A percentile compares a stretch with the other conserved stretches of the same genome.
Conservation (phyloP, 1,284 basidiomycete species). For the Filobasidium uniguttulatum region DNA sequence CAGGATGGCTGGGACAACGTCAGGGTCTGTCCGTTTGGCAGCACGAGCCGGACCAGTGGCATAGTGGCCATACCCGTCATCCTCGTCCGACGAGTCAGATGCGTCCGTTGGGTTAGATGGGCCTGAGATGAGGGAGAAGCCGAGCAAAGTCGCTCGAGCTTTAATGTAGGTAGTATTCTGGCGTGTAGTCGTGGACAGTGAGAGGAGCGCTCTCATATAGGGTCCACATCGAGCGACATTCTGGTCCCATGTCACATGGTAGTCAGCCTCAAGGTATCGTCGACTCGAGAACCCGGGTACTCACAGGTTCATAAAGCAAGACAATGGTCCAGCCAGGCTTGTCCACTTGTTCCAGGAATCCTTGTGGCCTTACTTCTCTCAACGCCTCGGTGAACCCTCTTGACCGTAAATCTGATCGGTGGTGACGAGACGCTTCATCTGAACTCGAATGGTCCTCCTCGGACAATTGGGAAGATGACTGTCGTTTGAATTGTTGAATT, state of each 20-base stretch:
- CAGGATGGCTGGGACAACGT: conserved; percentile 33
- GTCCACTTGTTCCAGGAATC: conserved; percentile 29
- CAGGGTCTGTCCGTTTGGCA: conserved; percentile 23
- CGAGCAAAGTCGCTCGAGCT: conserved; percentile 26
- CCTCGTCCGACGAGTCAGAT: too few species aligned
- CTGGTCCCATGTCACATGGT: conserved; percentile 15
- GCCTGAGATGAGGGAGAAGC: conserved; percentile 31
- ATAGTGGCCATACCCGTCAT: too few species aligned
- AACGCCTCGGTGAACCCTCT: too few species aligned
- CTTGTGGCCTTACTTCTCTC: conserved; percentile 26
- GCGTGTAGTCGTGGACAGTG: conserved; percentile 21
- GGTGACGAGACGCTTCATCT: too few species aligned
- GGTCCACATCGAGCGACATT: conserved; percentile 26
- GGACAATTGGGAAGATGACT: not conserved
- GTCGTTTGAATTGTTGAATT: not conserved
- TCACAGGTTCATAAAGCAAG: conserved; percentile 32
- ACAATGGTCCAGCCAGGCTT: conserved; percentile 27
- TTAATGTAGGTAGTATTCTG: conserved; percentile 18
- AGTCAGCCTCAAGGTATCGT: not conserved
- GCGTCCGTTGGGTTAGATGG: too few species aligned
- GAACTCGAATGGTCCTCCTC: not conserved
- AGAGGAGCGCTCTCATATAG: conserved; percentile 21
- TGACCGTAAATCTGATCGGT: too few species aligned
- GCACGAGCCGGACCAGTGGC: conserved; percentile 15
- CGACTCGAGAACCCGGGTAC: conserved; percentile 8